Evolutionary conservation across 345 rosid species (phyloP).

Genomic region (Passiflora organensis): DNA sequence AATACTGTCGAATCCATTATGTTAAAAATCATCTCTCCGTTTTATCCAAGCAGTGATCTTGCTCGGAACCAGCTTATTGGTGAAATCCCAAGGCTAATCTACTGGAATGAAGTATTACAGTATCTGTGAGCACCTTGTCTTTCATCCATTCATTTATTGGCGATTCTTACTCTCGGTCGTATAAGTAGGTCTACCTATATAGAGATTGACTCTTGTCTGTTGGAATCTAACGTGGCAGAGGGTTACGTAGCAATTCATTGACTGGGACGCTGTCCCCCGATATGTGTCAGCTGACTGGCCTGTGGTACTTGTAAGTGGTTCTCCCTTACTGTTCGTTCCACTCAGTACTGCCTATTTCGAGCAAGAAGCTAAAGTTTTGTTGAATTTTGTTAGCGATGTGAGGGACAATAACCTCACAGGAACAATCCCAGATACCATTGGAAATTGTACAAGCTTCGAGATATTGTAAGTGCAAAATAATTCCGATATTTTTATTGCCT

Average conservation of each 20-base stretch:
- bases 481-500: no score
- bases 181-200: no score
- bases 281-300: constrained; percentile 87
- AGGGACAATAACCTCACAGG: constrained; percentile 86
- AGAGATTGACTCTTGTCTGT: no score
- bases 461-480: constrained; percentile 51
- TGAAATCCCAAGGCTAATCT: constrained; percentile 79
- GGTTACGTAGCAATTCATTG: constrained; percentile 73
- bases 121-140: constrained; percentile 54
- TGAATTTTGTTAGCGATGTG: constrained; percentile 58
- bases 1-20: no score
- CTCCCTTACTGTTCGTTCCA: no score
- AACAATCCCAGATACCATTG: constrained; percentile 74
- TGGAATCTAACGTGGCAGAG: constrained; percentile 34
- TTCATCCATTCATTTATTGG: neutral
- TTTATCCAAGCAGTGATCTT: constrained; percentile 50
- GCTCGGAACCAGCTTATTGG: constrained; percentile 76
- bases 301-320: constrained; percentile 91
- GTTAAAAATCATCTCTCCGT: neutral
- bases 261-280: constrained; percentile 78
- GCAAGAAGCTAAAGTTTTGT: no score
- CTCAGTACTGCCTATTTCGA: no score
- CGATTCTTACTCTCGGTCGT: no score
- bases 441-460: constrained; percentile 95
- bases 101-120: constrained; percentile 96